Evolutionary conservation across 225 moss, liverwort and hornwort species (phyloP).

Genomic region (Physcomitrium patens): DNA sequence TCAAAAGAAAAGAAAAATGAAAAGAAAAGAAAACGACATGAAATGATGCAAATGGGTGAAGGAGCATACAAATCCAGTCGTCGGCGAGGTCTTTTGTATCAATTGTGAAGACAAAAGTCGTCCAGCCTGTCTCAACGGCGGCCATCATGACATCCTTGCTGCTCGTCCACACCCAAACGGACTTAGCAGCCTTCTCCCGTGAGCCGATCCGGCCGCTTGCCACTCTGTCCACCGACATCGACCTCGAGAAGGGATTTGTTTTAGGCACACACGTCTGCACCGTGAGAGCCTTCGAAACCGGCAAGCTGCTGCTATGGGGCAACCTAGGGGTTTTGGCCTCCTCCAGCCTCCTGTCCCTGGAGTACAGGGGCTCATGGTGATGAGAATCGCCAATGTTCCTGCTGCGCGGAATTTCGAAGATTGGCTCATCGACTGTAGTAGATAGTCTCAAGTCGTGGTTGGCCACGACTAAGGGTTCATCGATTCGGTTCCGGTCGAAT

Average conservation of each 20-base stretch:
- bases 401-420: not conserved
- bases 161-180: conserved; percentile 72
- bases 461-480: conserved; percentile 15
- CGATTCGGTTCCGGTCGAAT: conserved; percentile 18
- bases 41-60: not conserved
- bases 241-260: conserved; percentile 20
- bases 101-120: conserved; percentile 62
- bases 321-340: not conserved
- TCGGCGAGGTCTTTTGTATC: conserved; percentile 49
- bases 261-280: not conserved
- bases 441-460: conserved; percentile 12
- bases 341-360: conserved; percentile 8
- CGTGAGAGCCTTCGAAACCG: not conserved
- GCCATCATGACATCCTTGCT: conserved; percentile 78
- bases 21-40: not conserved
- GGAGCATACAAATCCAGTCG: conserved; percentile 52
- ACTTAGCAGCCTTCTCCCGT: conserved; percentile 34
- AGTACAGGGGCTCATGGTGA: not conserved
- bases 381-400: not conserved
- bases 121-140: conserved; percentile 68
- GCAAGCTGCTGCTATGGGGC: not conserved
- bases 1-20: not conserved
- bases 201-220: conserved; percentile 26
- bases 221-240: conserved; percentile 14
- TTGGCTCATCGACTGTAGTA: conserved; percentile 2